Evolutionary conservation across 768 basidiomycete genomes (phyloP).

Genomic region (Ramaria sp.): DNA sequence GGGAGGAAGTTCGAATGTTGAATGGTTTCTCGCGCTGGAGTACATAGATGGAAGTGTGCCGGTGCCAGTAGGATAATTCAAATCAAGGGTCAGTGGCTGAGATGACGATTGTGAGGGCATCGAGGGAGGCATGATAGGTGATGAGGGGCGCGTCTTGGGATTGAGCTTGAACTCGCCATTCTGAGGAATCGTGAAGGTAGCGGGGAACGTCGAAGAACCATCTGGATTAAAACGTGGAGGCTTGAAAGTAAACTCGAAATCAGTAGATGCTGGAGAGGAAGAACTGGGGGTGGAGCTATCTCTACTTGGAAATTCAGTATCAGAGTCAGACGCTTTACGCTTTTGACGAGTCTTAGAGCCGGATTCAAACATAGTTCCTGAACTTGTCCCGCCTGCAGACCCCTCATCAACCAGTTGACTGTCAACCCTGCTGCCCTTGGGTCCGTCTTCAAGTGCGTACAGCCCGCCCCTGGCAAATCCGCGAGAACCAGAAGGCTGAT

Average conservation of each 20-base stretch:
- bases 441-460: not conserved
- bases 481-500: not conserved
- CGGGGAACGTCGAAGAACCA: not conserved
- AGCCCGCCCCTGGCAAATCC: not conserved
- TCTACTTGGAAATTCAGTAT: not conserved
- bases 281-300: not conserved
- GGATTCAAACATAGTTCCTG: not conserved
- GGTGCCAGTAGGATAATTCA: not conserved
- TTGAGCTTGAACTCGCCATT: not conserved
- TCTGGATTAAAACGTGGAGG: not conserved
- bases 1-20: not conserved
- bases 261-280: not conserved
- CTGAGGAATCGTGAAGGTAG: slow-evolving; percentile 13
- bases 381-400: not conserved
- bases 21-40: not conserved
- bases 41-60: not conserved
- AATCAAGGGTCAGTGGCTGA: not conserved
- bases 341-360: not conserved
- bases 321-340: not conserved
- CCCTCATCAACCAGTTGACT: not conserved
- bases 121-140: not conserved
- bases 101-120: not conserved
- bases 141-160: not conserved
- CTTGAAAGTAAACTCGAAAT: slow-evolving; percentile 7
- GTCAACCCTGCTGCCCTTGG: not conserved